phyloP scores from a whole-genome alignment of 2,329 filamentous ascomycete species.

The Lachnellula cervina region DNA sequence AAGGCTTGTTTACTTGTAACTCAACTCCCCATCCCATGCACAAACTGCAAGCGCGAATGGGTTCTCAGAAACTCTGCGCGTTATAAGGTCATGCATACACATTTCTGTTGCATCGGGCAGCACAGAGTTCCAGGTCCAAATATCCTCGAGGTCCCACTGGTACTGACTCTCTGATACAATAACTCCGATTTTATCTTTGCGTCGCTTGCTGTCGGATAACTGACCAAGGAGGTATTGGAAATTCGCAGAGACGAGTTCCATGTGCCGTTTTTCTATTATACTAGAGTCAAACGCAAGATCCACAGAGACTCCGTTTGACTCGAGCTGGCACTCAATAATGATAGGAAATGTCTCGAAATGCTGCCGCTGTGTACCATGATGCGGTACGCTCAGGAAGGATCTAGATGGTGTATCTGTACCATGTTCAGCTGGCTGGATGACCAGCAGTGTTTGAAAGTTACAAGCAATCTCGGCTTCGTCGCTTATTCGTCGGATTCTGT shows the following conservation, averaged over 20 bases:
- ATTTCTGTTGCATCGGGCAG: not conserved
- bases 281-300: not conserved
- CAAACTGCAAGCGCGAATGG: not conserved
- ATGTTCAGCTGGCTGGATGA: not conserved
- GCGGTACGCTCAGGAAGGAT: not conserved
- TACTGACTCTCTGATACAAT: not conserved
- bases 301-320: not conserved
- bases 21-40: not conserved
- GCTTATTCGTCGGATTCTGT: not conserved
- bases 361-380: not conserved
- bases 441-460: not conserved
- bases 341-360: not conserved
- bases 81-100: not conserved
- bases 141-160: not conserved
- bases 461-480: not conserved
- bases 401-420: not conserved
- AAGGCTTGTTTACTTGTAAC: not conserved
- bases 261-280: not conserved
- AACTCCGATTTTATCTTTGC: not conserved
- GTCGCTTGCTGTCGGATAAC: not conserved
- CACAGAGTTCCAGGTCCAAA: not conserved
- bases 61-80: not conserved
- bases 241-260: not conserved
- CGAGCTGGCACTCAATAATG: not conserved
- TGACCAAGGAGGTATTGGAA: not conserved